Percentiles rank a stretch among this genome's conserved stretches.
phyloP scores from a whole-genome alignment of 257 asterid genomes.

The Nicotiana otophora region DNA sequence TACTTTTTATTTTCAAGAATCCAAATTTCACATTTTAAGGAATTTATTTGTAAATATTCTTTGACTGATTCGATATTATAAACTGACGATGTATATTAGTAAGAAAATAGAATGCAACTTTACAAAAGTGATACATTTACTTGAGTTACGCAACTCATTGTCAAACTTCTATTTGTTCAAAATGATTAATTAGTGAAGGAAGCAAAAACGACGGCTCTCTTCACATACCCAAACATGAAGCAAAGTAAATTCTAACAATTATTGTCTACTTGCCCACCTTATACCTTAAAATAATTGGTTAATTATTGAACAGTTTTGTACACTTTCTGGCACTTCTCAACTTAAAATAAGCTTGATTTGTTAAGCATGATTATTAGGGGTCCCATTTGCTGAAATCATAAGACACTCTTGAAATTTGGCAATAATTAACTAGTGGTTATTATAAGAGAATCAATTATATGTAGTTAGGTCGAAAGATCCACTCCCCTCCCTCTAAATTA shows the following conservation, averaged over 20 bases:
- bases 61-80: no score
- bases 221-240: slow-evolving; percentile 15
- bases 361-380: slow-evolving; percentile 7
- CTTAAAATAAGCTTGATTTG: neutral
- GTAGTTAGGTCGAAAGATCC: neutral
- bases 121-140: neutral
- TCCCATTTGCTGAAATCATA: slow-evolving; percentile 20
- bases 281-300: neutral
- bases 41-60: no score
- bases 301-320: neutral
- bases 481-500: neutral
- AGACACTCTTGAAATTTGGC: neutral
- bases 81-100: no score
- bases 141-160: neutral
- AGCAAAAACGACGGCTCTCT: slow-evolving; percentile 18
- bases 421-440: neutral
- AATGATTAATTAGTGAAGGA: slow-evolving; percentile 9
- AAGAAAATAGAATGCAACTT: no score
- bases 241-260: slow-evolving; percentile 5
- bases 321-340: neutral
- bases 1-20: no score
- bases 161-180: neutral
- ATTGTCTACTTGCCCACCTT: neutral
- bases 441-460: neutral
- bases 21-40: no score